Conservation (phyloP, 2,329 filamentous ascomycete species). For the Tolypocladium amazonense region DNA sequence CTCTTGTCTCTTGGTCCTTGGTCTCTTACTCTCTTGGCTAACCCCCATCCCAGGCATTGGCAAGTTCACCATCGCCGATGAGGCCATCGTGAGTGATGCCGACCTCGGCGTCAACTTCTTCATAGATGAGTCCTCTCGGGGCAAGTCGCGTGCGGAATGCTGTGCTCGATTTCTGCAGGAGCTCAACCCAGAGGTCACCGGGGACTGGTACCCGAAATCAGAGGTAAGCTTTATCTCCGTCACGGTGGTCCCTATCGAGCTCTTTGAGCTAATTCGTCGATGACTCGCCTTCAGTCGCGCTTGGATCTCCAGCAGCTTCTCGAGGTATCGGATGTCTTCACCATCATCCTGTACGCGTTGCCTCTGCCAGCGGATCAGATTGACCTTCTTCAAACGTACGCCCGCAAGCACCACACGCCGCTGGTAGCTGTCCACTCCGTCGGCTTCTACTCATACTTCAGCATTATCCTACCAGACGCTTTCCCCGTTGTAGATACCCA, state of each 20-base stretch:
- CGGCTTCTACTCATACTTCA: conserved; percentile 87
- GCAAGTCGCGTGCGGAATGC: conserved; percentile 67
- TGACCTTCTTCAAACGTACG: conserved; percentile 34
- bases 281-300: conserved; percentile 9
- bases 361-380: conserved; percentile 35
- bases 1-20: conserved; percentile 17
- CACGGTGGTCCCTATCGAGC: background rate
- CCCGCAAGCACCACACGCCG: conserved; percentile 51
- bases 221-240: conserved; percentile 13
- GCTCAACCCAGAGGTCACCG: conserved; percentile 85
- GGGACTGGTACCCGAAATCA: conserved; percentile 51
- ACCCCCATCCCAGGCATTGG: conserved; percentile 59
- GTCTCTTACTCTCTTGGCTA: background rate
- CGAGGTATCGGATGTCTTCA: conserved; percentile 30
- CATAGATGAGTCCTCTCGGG: conserved; percentile 67
- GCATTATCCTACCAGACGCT: conserved; percentile 62
- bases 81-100: conserved; percentile 61
- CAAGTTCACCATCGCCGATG: conserved; percentile 82
- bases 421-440: conserved; percentile 77
- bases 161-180: conserved; percentile 70
- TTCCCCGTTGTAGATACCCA: conserved; percentile 96
- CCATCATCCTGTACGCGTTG: conserved; percentile 43
- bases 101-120: conserved; percentile 98
- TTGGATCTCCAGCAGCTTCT: conserved; percentile 31
- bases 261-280: background rate